Conservation (phyloP, 148 eudicot species). For the Rhododendron griersonianum region DNA sequence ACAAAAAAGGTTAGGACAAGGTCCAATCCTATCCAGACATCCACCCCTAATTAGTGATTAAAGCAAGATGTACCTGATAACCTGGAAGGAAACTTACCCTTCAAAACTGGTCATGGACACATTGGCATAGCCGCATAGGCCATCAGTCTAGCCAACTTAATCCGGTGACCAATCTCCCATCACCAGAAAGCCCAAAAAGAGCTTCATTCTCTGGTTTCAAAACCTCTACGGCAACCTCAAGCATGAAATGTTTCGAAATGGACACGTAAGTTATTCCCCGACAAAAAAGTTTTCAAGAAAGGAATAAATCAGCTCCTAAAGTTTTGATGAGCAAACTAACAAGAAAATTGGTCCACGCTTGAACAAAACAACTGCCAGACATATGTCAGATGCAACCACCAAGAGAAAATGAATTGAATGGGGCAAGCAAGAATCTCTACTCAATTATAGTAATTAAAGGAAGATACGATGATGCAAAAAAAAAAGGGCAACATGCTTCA, state of each 20-base stretch:
- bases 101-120: neutral
- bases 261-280: neutral
- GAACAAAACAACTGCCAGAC: neutral
- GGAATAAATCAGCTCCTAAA: neutral
- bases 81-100: neutral
- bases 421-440: neutral
- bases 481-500: neutral
- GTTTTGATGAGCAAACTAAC: constrained; percentile 6
- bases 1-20: neutral
- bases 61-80: neutral
- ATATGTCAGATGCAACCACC: neutral
- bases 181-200: neutral
- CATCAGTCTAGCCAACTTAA: neutral
- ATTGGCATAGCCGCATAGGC: neutral
- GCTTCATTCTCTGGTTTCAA: neutral
- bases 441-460: neutral
- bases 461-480: neutral
- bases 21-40: neutral
- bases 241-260: neutral
- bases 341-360: neutral
- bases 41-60: neutral
- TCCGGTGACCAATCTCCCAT: neutral
- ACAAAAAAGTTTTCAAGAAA: neutral
- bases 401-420: neutral
- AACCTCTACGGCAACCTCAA: neutral